phyloP scores from a whole-genome alignment of 23 red algal genomes.

The Porphyridium purpureum region DNA sequence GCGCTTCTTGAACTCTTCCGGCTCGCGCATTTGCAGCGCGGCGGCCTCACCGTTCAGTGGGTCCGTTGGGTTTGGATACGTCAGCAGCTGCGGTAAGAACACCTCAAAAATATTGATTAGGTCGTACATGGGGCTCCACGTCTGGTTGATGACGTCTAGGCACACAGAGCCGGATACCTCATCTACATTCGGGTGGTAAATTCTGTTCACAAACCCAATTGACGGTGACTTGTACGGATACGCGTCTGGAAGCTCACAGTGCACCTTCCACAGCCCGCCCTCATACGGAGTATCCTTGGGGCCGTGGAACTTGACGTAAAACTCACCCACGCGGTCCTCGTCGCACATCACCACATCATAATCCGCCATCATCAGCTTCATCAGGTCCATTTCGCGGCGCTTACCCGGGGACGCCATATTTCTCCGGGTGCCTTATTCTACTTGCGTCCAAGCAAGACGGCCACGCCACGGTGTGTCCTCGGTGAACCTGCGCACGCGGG shows the following conservation, averaged over 20 bases:
- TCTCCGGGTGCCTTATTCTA: too few species aligned
- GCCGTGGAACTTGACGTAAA: conserved; percentile 96
- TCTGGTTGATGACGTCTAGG: conserved; percentile 99
- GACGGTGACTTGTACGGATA: conserved; percentile 99
- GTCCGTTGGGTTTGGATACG: conserved; percentile 94
- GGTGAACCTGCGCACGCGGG: too few species aligned
- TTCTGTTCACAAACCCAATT: conserved; percentile 92
- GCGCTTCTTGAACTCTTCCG: conserved; percentile 64
- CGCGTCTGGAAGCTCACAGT: conserved; percentile 88
- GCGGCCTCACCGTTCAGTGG: conserved; percentile 98
- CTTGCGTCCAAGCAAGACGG: too few species aligned
- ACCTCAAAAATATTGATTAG: conserved; percentile 99
- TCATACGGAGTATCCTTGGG: conserved; percentile 93
- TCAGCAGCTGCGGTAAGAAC: conserved; percentile 97
- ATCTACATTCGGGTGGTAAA: conserved; percentile 98
- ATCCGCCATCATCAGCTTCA: conserved; percentile 99
- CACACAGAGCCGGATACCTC: conserved; percentile 98
- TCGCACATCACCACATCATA: conserved; percentile 93
- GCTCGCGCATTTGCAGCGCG: conserved; percentile 92
- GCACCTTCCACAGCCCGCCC: conserved; percentile 97
- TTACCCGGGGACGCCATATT: conserved; percentile 82
- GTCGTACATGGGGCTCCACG: conserved; percentile 98
- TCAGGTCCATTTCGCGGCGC: conserved; percentile 91
- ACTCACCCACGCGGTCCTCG: conserved; percentile 77
- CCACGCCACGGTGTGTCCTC: too few species aligned